A percentile compares a stretch with the other conserved stretches of the same genome.
Conservation (phyloP, 441 rosid species). For the Populus hybrid region DNA sequence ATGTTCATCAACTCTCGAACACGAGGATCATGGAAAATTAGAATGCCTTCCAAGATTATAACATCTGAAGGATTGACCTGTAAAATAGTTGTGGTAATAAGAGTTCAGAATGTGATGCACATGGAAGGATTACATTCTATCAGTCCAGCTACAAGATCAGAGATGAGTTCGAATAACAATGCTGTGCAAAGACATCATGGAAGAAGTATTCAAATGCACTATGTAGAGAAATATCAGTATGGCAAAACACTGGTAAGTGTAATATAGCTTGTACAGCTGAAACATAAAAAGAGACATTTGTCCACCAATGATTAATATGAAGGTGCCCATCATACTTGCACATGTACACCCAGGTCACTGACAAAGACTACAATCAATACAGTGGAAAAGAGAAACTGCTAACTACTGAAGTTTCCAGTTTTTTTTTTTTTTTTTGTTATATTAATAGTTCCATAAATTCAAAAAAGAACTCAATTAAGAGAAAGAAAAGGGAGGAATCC, state of each 20-base stretch:
- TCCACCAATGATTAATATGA: neutral
- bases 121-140: neutral
- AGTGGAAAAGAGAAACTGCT: neutral
- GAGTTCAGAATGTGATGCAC: neutral
- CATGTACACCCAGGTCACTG: neutral
- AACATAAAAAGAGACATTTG: neutral
- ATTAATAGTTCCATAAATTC: neutral
- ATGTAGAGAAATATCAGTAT: neutral
- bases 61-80: slow-evolving; percentile 99
- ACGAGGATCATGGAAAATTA: slow-evolving; percentile 86
- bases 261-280: neutral
- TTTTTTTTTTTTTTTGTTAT: neutral
- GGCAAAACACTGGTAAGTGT: neutral
- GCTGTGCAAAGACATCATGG: neutral
- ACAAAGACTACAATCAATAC: neutral
- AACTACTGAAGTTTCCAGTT: neutral
- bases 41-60: slow-evolving; percentile 96
- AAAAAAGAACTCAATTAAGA: neutral
- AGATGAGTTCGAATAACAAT: too few relatives aligned
- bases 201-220: neutral
- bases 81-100: slow-evolving; percentile 21
- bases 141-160: neutral
- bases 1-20: slow-evolving; percentile 94
- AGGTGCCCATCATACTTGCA: neutral
- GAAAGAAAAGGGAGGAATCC: neutral